Evolutionary conservation across 2,329 filamentous ascomycete genomes (phyloP), one percentile per base, ranked within the genome.

Genomic region (Nectriaceae sp.): DNA sequence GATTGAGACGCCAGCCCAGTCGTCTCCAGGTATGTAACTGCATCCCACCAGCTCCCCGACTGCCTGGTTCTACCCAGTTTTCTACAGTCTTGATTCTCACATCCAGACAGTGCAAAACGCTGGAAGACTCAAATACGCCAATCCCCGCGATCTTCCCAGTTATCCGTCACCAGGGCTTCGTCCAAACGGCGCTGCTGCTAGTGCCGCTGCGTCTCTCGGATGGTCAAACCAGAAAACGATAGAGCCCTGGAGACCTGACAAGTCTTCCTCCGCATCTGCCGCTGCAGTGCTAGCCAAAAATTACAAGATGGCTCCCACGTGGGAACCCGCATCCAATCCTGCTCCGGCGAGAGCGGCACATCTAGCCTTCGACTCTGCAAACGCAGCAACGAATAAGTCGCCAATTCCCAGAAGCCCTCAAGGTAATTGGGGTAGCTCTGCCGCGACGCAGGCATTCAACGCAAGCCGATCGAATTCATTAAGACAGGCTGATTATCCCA

Each of bases 341-440:
- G 81, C 85, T 42, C 87, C 88, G 29, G 84, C 87, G 42, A 89
- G 88, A 64, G 89, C 90, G 40, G 90, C 90, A 4, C 65, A 90
- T 10, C 72, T 89, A 21, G 89, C 89, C 16, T 65, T 70, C 21
- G 67, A 66, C 2, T 73, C 71, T 11, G 70, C 70, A 26, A 63
- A 57, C 37, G 60, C 65, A 13, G 65, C 65, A 13, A 21, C 65
- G 29, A 69, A 63, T 50, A 42, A 56, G 43, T 16, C 47, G 42
- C 36, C 56, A 49, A 38, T 45, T 38, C 44, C 56, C 15, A 53
- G 53, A 10, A 60, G 48, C 18, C 52, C 60, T 2, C 67, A 67
- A 10, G 64, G 69, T 5, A 60, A 59, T 10, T 80, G 75, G 75
- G 87, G 87, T 18, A 83, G 82, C 60, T 87, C 88, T 16, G 88